phyloP scores from a whole-genome alignment of 257 asterid genomes.

The Solanum arcanum region DNA sequence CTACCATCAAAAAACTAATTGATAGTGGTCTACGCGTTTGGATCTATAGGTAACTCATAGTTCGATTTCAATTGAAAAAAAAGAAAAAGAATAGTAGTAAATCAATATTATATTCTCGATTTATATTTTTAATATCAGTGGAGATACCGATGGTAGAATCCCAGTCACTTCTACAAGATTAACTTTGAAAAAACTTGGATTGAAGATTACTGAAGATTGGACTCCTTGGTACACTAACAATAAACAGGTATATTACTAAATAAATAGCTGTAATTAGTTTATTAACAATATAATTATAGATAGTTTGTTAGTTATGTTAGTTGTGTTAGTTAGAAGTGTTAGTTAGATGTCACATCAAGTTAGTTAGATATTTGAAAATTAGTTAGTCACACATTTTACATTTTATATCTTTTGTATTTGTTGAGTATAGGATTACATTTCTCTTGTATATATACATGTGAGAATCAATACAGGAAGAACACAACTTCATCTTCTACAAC shows the following conservation, averaged over 20 bases:
- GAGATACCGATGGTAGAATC: conserved; percentile 70
- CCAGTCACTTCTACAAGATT: conserved; percentile 62
- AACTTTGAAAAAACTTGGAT: conserved; percentile 41
- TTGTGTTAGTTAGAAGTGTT: too few species aligned
- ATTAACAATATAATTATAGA: too few species aligned
- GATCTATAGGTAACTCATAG: conserved; percentile 51
- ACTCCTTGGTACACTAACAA: conserved; percentile 62
- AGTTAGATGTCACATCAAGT: too few species aligned
- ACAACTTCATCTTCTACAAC: too few species aligned
- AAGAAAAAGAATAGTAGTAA: not conserved
- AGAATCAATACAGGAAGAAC: too few species aligned
- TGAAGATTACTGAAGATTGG: conserved; percentile 41
- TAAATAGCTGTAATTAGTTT: not conserved
- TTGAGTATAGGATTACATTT: too few species aligned
- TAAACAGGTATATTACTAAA: conserved; percentile 35
- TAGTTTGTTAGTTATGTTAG: too few species aligned
- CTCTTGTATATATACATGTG: too few species aligned
- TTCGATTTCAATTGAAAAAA: not conserved
- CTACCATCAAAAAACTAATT: conserved; percentile 35
- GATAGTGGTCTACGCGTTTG: conserved; percentile 47
- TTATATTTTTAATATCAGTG: conserved; percentile 21
- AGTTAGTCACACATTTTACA: too few species aligned
- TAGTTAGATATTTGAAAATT: too few species aligned
- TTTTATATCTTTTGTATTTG: too few species aligned
- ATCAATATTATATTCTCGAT: not conserved